Conservation (phyloP, 164 flowering plant species). For the Dillenia turbinata region DNA sequence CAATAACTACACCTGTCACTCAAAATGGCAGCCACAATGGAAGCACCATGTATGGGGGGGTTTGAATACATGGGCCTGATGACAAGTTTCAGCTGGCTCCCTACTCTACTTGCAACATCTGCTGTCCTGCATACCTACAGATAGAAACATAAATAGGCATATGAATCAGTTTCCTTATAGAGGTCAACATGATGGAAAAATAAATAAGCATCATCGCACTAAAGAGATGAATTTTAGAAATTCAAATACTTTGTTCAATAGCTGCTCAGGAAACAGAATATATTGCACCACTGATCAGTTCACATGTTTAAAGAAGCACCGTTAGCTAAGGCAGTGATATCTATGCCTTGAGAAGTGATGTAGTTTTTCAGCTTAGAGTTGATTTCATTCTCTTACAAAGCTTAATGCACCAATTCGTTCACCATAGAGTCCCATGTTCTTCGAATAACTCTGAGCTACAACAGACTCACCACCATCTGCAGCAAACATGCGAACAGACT, state of each 20-base stretch:
- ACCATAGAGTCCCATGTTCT: slow-evolving; percentile 97
- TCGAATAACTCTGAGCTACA: slow-evolving; percentile 98
- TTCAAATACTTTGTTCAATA: no score
- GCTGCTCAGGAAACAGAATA: no score
- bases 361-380: no score
- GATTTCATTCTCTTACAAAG: slow-evolving; percentile 56
- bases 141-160: no score
- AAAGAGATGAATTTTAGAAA: no score
- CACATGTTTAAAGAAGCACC: no score
- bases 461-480: slow-evolving; percentile 97
- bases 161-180: no score
- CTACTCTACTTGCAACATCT: slow-evolving; percentile 84
- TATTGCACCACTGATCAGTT: no score
- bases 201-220: no score
- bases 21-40: slow-evolving; percentile 89
- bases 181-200: no score
- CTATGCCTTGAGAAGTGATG: no score
- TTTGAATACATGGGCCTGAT: slow-evolving; percentile 98
- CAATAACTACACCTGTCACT: slow-evolving; percentile 81
- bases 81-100: slow-evolving; percentile 97
- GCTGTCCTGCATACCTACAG: slow-evolving; percentile 73
- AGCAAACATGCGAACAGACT: slow-evolving; percentile 86
- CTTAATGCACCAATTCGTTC: slow-evolving; percentile 99
- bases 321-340: no score
- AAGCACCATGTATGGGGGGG: slow-evolving; percentile 98